Base-by-base conservation (phyloP, 768 basidiomycete species). In the Amyloporia xantha region DNA sequence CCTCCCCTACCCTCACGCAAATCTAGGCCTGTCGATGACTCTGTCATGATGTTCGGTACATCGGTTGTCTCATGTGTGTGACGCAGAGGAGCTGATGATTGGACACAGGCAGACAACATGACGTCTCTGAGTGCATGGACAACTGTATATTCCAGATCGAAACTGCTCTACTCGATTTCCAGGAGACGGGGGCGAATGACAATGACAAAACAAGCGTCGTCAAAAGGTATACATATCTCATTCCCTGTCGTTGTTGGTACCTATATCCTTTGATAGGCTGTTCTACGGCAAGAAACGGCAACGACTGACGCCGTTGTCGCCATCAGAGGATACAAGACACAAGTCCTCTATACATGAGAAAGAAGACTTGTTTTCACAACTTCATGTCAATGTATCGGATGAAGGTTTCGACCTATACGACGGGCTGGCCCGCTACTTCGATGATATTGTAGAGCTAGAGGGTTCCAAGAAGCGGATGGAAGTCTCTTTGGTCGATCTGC, bases 61-160 rank as follows among this genome's bases (percentile, higher is more conserved):
- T 59, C 25, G 11, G 6, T 28, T 28, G 17, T 39, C 15, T 12
- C 30, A 28, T 36, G 2, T 7, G 27, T 21, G 36, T 50, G 13
- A 10, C 42, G n/a, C 30, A 45, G 19, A 41, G 27, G 27, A 27
- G 42, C 41, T 53, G n/a, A 61, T 36, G 24, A 41, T 51, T 49
- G n/a, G 6, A 46, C 13, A 21, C 10, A 91, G 93, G 95, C 4
- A 86, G 87, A 58, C 96, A 99, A 60, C 95, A 99, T 60, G 96
- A 99, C 63, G 94, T 98, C 11, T 86, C 95, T 0, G 96, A 99
- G 67, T 97, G 95, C 68, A 91, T 98, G 86, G 95, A 98, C 67
- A 98, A 98, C 59, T 94, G 94, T 71, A 87, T 99, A 76, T 96
- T 96, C 69, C 96, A 98, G 66, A 92, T 98, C 44, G 96, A 99